Evolutionary conservation across 352 stramenopile species (phyloP).

Genomic region (Globisporangium paroecandrum): DNA sequence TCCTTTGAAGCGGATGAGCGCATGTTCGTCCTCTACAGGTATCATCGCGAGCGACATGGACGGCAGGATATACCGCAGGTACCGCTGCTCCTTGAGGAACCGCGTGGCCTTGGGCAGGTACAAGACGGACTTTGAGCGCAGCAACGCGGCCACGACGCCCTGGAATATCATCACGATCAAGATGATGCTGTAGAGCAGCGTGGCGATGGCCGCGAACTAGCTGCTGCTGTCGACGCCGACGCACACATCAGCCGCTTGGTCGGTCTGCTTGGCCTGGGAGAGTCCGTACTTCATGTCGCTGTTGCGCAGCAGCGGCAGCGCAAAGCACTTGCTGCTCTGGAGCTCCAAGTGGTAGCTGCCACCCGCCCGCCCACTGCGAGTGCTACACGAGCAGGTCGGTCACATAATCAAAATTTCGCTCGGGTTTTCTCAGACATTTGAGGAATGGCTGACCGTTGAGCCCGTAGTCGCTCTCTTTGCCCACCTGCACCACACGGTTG

Average conservation of each 20-base stretch:
- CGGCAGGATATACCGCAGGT: not conserved
- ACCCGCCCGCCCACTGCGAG: conserved; percentile 19
- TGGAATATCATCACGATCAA: conserved; percentile 22
- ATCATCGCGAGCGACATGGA: conserved; percentile 8
- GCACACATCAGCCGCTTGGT: conserved; percentile 16
- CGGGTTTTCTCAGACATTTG: conserved; percentile 13
- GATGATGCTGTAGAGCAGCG: conserved; percentile 21
- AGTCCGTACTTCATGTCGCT: conserved; percentile 11
- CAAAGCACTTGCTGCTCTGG: conserved; percentile 23
- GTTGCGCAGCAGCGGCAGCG: conserved; percentile 5
- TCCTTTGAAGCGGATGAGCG: conserved; percentile 15
- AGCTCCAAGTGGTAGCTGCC: conserved; percentile 23
- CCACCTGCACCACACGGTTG: conserved; percentile 11
- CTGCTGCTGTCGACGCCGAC: conserved; percentile 10
- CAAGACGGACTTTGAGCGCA: not conserved
- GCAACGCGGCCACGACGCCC: conserved; percentile 19
- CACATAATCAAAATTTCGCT: conserved; percentile 16
- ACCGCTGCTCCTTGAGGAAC: conserved; percentile 6
- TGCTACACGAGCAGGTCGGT: conserved; percentile 22
- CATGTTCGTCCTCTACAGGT: not conserved
- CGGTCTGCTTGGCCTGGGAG: conserved; percentile 9
- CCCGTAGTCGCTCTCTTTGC: conserved; percentile 12
- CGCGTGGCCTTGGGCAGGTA: conserved; percentile 17
- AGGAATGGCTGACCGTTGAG: conserved; percentile 9
- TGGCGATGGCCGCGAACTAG: conserved; percentile 16